phyloP scores from a whole-genome alignment of 2,329 filamentous ascomycete species.

The Diplodia scrobiculata region DNA sequence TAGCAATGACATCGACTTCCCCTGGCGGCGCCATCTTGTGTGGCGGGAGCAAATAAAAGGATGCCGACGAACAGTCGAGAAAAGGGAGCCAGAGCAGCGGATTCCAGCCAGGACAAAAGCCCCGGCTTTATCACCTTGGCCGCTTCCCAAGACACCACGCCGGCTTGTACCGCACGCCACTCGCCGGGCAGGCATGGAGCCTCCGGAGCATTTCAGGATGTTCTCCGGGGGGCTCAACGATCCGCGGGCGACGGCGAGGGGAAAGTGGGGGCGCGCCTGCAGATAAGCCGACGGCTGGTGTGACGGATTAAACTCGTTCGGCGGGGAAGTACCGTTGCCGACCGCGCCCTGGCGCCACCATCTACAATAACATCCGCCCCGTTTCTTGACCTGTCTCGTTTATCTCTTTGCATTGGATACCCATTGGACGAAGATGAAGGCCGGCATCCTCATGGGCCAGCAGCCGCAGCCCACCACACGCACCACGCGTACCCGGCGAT shows the following conservation, averaged over 20 bases:
- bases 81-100: neutral
- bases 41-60: neutral
- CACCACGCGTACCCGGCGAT: conserved; percentile 17
- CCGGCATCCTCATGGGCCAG: neutral
- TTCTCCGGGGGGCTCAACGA: neutral
- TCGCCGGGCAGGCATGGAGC: neutral
- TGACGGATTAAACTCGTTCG: neutral
- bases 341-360: conserved; percentile 16
- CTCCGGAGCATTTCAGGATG: neutral
- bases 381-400: neutral
- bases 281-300: conserved; percentile 7
- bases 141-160: neutral
- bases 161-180: neutral
- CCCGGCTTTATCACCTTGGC: neutral
- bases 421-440: conserved; percentile 15
- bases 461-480: neutral
- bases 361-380: conserved; percentile 6
- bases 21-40: neutral
- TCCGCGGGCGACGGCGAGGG: neutral
- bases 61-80: neutral
- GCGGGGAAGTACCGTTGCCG: conserved; percentile 20
- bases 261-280: neutral
- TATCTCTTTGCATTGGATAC: neutral
- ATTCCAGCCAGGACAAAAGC: neutral
- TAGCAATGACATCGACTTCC: conserved; percentile 1